Evolutionary conservation across 495 filamentous ascomycete species (phyloP).

Genomic region (Talaromyces thailandensis): DNA sequence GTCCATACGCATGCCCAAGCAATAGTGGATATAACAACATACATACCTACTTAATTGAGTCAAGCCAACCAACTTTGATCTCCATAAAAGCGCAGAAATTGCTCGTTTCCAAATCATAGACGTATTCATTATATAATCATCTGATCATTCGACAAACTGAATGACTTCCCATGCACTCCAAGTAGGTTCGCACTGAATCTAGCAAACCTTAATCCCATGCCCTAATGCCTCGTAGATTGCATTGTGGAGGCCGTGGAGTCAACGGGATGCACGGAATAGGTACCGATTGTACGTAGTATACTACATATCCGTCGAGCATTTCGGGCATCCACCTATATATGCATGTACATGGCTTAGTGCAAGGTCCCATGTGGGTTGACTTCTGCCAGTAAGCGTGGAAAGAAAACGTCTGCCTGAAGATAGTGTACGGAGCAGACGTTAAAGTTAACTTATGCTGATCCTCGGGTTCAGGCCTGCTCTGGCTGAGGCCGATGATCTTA

Average conservation of each 20-base stretch:
- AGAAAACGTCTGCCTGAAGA: not conserved
- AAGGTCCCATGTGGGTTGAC: not conserved
- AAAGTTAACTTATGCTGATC: not conserved
- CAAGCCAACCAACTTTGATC: not conserved
- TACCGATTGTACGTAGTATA: not conserved
- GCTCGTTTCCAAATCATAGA: not conserved
- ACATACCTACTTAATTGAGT: not conserved
- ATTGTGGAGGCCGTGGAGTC: not conserved
- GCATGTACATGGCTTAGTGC: too few relatives aligned
- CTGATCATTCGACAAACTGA: not conserved
- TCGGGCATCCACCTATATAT: not conserved
- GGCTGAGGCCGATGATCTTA: not conserved
- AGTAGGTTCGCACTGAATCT: not conserved
- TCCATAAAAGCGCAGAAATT: not conserved
- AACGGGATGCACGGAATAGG: not conserved
- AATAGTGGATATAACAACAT: not conserved
- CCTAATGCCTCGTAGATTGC: not conserved
- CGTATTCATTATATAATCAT: not conserved
- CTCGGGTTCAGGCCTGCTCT: not conserved
- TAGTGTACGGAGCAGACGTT: not conserved
- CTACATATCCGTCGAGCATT: not conserved
- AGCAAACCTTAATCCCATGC: not conserved
- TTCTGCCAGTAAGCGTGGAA: not conserved
- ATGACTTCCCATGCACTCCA: not conserved
- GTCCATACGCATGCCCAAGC: not conserved